These are phyloP conservation scores for Baudoinia panamericana DNA, from an alignment of 495 filamentous ascomycete genomes.

Conservation along the genomic window DNA sequence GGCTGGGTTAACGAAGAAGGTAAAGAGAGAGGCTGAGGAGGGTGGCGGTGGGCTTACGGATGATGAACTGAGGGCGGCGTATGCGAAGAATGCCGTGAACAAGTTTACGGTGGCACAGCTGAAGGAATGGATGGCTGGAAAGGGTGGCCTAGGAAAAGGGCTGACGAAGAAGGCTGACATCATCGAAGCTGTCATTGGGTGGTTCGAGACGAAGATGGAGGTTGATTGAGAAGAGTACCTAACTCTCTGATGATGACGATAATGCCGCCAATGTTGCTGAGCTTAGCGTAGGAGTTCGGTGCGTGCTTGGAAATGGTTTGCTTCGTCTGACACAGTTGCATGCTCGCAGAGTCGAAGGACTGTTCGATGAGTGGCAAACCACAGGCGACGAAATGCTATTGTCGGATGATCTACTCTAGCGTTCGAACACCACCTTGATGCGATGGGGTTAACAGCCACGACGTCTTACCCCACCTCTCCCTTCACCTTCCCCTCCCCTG, in stretches of 20 bases:
- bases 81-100: constrained; percentile 45
- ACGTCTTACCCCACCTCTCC: too few relatives aligned
- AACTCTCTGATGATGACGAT: neutral
- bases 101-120: constrained; percentile 61
- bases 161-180: constrained; percentile 67
- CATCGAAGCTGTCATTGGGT: constrained; percentile 63
- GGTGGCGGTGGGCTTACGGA: constrained; percentile 28
- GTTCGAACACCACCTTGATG: too few relatives aligned
- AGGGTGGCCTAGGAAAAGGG: constrained; percentile 44
- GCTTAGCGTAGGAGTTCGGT: too few relatives aligned
- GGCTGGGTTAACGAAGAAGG: constrained; percentile 37
- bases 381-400: too few relatives aligned
- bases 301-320: too few relatives aligned
- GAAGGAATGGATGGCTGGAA: constrained; percentile 51
- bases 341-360: too few relatives aligned
- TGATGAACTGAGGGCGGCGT: constrained; percentile 48
- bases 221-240: constrained; percentile 4
- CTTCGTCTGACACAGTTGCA: too few relatives aligned
- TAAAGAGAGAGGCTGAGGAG: constrained; percentile 35
- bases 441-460: too few relatives aligned
- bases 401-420: too few relatives aligned
- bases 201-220: constrained; percentile 46
- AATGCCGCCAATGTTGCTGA: too few relatives aligned
- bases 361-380: too few relatives aligned
- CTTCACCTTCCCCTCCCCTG: too few relatives aligned